These are phyloP conservation scores for Chenopodium berlandieri DNA, from an alignment of 148 eudicot genomes.

Conservation along the genomic window DNA sequence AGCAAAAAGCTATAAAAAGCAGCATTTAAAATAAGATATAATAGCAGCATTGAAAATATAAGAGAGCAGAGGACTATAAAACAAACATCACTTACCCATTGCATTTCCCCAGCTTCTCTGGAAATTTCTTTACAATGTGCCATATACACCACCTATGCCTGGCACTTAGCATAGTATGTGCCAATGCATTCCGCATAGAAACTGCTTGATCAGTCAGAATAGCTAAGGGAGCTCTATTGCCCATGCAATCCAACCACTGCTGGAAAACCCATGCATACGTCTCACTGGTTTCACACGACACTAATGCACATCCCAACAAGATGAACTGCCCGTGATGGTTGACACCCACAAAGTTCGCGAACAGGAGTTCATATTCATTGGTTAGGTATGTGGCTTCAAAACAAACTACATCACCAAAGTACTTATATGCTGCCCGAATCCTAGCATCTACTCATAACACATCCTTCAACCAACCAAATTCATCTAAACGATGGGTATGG, in stretches of 20 bases:
- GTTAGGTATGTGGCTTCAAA: neutral
- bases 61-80: too few relatives aligned
- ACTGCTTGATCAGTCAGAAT: neutral
- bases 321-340: conserved; percentile 3
- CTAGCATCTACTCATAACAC: too few relatives aligned
- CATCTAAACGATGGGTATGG: too few relatives aligned
- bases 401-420: neutral
- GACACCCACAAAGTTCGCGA: neutral
- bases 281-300: neutral
- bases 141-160: conserved; percentile 10
- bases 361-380: neutral
- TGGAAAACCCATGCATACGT: neutral
- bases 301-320: neutral
- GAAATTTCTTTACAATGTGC: neutral
- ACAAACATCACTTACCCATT: neutral
- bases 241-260: neutral
- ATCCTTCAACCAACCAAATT: too few relatives aligned
- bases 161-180: neutral
- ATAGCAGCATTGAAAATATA: too few relatives aligned
- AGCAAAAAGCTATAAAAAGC: too few relatives aligned
- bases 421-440: neutral
- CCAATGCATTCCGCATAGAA: neutral
- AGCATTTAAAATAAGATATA: too few relatives aligned
- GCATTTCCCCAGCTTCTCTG: neutral
- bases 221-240: neutral